Evolutionary conservation across 106 monocot species (phyloP), one percentile per base, ranked within the genome.

Genomic region (Dendrobium huoshanense): DNA sequence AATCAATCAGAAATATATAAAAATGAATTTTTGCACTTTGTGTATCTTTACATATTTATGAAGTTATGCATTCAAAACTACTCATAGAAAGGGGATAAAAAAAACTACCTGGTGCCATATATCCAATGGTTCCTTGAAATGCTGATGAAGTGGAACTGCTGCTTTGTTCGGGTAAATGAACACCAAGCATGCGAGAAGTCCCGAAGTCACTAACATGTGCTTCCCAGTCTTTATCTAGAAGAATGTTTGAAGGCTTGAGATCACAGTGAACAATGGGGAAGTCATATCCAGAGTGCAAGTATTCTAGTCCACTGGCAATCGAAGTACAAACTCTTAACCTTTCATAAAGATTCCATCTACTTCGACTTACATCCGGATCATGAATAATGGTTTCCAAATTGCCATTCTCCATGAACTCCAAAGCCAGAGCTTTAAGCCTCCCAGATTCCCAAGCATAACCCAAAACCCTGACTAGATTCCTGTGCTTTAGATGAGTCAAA

Each of bases 41-140:
- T 61, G 22, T 61, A n/a, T 61, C 22, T 22, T 61, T 22, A 61
- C 61, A 61, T 61, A 1, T 61, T 61, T 51, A 65, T 65, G 25
- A 70, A 70, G 33, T 33, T 70, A 37, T 37, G 37, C 7, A 70
- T 37, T 70, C 33, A 37, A 40, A 70, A 4, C 29, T 74, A 19
- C 7, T 76, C 18, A 49, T 49, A 43, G 15, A 18, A 44, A 31
- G 40, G 17, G 43, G 4, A n/a, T 22, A 1, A 20, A 64, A 67
- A 6, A 42, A 48, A 45, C 84, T 81, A 92, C 96, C 96, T 82
- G 96, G 96, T 80, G 96, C 96, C 31, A 96, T 82, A 81, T 96
- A 96, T 51, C 96, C 96, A 72, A 96, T 92, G 78, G 96, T 96
- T 83, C 96, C 96, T 82, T 90, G 96, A 45, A 96, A 90, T 16